Conservation (phyloP, 2,329 filamentous ascomycete species). For the Didymella arachidicola region DNA sequence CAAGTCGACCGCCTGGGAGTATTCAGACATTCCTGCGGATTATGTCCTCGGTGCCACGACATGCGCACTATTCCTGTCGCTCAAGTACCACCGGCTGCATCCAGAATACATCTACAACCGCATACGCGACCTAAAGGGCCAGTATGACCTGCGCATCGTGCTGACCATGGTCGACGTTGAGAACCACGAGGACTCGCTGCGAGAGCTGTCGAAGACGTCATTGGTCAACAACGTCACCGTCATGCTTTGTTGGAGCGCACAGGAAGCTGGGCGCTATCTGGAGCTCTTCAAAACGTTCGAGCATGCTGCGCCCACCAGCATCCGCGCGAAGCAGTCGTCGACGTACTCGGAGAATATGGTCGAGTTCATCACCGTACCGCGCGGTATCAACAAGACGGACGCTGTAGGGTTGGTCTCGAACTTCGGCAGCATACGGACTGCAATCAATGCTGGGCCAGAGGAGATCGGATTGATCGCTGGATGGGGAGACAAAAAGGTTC, state of each 20-base stretch:
- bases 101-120: conserved; percentile 98
- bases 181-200: conserved; percentile 88
- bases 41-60: conserved; percentile 88
- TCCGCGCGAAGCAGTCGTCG: conserved; percentile 83
- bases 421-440: conserved; percentile 87
- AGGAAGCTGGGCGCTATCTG: conserved; percentile 91
- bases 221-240: conserved; percentile 92
- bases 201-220: conserved; percentile 90
- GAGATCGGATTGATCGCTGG: conserved; percentile 85
- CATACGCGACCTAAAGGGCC: conserved; percentile 82
- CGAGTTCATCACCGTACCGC: conserved; percentile 89
- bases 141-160: conserved; percentile 85
- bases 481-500: conserved; percentile 96
- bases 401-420: conserved; percentile 88
- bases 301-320: conserved; percentile 80
- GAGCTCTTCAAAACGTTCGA: conserved; percentile 96
- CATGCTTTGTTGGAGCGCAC: conserved; percentile 91
- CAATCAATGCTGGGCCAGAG: conserved; percentile 86
- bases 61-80: conserved; percentile 88
- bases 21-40: conserved; percentile 94
- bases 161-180: conserved; percentile 93
- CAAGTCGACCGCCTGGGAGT: conserved; percentile 89
- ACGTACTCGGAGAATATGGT: conserved; percentile 86
- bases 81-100: conserved; percentile 97
- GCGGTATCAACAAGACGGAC: conserved; percentile 93